A percentile compares a stretch with the other conserved stretches of the same genome.
Conservation (phyloP, 2,329 filamentous ascomycete genomes). For the Colletotrichum gloeosporioides region DNA sequence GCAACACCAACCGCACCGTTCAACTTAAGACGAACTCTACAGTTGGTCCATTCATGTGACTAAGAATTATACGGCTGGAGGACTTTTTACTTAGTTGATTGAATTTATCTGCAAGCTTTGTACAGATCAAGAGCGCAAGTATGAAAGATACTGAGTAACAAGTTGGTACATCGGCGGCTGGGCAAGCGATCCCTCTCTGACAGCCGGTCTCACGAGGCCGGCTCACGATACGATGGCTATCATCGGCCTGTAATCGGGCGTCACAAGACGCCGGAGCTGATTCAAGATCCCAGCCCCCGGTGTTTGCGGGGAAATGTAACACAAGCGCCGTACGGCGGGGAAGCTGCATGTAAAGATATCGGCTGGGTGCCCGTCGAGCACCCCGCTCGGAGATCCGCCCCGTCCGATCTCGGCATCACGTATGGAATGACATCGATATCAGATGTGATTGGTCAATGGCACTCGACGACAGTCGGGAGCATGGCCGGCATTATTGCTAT, state of each 20-base stretch:
- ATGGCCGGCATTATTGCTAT: neutral
- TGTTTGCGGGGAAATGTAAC: neutral
- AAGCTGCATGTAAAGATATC: neutral
- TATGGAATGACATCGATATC: constrained; percentile 5
- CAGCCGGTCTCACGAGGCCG: neutral
- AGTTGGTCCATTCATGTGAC: neutral
- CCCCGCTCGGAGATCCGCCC: neutral
- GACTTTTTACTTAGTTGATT: neutral
- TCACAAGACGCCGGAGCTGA: neutral
- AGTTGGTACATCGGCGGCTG: neutral
- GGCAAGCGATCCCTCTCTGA: neutral
- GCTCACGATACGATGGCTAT: neutral
- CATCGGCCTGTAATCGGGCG: neutral
- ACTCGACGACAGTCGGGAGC: neutral
- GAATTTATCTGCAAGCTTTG: neutral
- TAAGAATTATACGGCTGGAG: neutral
- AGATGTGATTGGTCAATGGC: neutral
- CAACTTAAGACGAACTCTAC: neutral
- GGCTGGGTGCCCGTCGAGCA: neutral
- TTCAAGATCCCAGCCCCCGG: neutral
- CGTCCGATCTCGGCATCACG: constrained; percentile 6
- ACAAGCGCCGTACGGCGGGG: neutral
- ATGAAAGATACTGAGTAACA: neutral
- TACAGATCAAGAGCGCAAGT: neutral
- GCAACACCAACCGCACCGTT: neutral